Base-by-base conservation (phyloP, 2,329 filamentous ascomycete species). In the Cercospora nicotianae region DNA sequence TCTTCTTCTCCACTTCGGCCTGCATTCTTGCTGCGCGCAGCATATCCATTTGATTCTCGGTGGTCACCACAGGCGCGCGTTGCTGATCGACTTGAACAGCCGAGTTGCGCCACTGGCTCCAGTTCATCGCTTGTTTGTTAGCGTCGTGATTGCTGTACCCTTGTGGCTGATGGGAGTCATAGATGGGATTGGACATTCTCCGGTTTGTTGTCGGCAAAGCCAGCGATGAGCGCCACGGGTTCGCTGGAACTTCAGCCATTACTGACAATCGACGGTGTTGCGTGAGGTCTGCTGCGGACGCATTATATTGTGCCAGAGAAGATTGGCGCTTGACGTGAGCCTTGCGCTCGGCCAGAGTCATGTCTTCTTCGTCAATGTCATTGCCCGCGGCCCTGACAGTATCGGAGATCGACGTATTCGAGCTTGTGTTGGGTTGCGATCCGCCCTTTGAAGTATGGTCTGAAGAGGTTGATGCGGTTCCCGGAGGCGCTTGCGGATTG, bases 331-430 rank as follows among this genome's bases (percentile, higher is more conserved):
- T 79, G 10, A 82, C 76, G 16, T 79, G 63, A 16, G 76, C 75
- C 69, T 78, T 75, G 63, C 91, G 88, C 73, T 91, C 87, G 51
- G 87, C 90, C 18, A 95, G 83, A 0, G 91, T 89, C 72, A 94
- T 83, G 65, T 93, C 87, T 68, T 94, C 91, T 1, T 84, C 81
- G 71, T 87, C 86, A 7, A 58, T 51, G 10, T 67, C 60, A 23
- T 51, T 61, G 10, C 63, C 31, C 12, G 31, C 67, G 0, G 74
- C 71, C 3, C 75, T 75, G 2, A 74, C 67, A 8, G 51, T 60
- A 23, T 68, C 67, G 26, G 67, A 68, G 53, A 68, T 62, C 79
- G 36, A 59, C 67, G 60, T 66, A 30, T 48, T 65, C 63, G 70
- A 70, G 62, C 60, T 60, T 30, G 67, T 65, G 45, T 66, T 67